Evolutionary conservation across 768 basidiomycete genomes (phyloP).

Genomic region (Boletales sp.): DNA sequence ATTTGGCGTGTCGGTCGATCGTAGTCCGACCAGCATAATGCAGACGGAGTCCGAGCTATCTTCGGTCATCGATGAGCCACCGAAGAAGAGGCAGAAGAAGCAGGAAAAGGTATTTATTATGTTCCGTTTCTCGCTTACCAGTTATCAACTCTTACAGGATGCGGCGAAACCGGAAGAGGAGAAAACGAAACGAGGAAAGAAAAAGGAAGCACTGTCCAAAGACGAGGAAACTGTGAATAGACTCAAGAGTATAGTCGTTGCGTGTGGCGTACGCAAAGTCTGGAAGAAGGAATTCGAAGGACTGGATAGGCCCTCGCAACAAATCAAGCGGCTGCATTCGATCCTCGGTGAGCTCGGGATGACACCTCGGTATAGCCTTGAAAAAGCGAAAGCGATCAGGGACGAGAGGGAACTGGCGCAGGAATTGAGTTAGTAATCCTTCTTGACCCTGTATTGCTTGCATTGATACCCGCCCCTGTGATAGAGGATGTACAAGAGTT

Average conservation of each 20-base stretch:
- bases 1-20: background rate
- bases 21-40: slow-evolving; percentile 19
- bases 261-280: slow-evolving; percentile 73
- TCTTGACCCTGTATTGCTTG: background rate
- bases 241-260: slow-evolving; percentile 67
- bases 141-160: slow-evolving; percentile 10
- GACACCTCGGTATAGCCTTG: slow-evolving; percentile 71
- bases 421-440: slow-evolving; percentile 60
- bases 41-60: slow-evolving; percentile 50
- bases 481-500: slow-evolving; percentile 77
- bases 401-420: slow-evolving; percentile 71
- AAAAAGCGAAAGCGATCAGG: slow-evolving; percentile 76
- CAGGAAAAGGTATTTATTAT: slow-evolving; percentile 33
- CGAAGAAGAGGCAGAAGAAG: slow-evolving; percentile 44
- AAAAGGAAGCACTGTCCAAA: slow-evolving; percentile 40
- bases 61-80: slow-evolving; percentile 54
- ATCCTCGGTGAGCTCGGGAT: slow-evolving; percentile 75
- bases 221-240: slow-evolving; percentile 74
- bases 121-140: background rate
- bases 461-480: background rate
- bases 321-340: slow-evolving; percentile 61
- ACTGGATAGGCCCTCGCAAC: slow-evolving; percentile 51
- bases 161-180: slow-evolving; percentile 18
- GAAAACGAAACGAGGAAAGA: slow-evolving; percentile 29
- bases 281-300: slow-evolving; percentile 75